These are phyloP conservation scores for Mucor lusitanicus DNA, from an alignment of 371 early-diverging fungal genomes.

Conservation along the genomic window DNA sequence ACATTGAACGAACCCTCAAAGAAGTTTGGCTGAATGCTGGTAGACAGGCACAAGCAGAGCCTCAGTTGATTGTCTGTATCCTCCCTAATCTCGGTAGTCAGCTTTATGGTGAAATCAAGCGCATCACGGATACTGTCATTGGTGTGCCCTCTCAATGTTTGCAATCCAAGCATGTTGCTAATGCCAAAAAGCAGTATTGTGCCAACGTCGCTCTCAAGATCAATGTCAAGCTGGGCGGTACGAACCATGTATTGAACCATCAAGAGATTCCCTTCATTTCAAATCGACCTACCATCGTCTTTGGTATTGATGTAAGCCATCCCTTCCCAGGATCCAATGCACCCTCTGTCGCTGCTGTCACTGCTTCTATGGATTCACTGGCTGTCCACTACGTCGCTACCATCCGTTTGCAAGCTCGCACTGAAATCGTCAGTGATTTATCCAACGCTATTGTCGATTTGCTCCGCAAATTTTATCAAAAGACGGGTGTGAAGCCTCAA, in stretches of 20 bases:
- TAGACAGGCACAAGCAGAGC: slow-evolving; percentile 69
- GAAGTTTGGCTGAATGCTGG: slow-evolving; percentile 70
- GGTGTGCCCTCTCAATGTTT: slow-evolving; percentile 94
- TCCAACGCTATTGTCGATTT: slow-evolving; percentile 80
- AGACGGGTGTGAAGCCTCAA: slow-evolving; percentile 74
- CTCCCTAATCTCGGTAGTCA: slow-evolving; percentile 82
- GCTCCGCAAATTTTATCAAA: slow-evolving; percentile 76
- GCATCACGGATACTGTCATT: slow-evolving; percentile 88
- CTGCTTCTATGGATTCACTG: slow-evolving; percentile 76
- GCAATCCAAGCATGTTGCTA: slow-evolving; percentile 69
- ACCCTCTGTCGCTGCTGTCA: slow-evolving; percentile 83
- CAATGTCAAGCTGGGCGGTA: slow-evolving; percentile 88
- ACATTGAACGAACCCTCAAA: slow-evolving; percentile 67
- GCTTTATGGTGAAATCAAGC: slow-evolving; percentile 94
- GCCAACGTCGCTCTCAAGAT: slow-evolving; percentile 85
- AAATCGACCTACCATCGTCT: slow-evolving; percentile 79
- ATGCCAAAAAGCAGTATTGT: slow-evolving; percentile 68
- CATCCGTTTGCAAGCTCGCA: slow-evolving; percentile 80
- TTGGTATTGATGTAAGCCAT: slow-evolving; percentile 96
- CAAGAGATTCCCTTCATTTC: slow-evolving; percentile 61
- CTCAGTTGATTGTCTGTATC: slow-evolving; percentile 82
- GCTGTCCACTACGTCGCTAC: slow-evolving; percentile 85
- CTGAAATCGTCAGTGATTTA: slow-evolving; percentile 91
- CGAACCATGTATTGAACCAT: slow-evolving; percentile 59
- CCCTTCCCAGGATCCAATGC: slow-evolving; percentile 76